These are phyloP conservation scores for Tieghemostelium lacteum DNA, from an alignment of 78 protist genomes.

Conservation along the genomic window DNA sequence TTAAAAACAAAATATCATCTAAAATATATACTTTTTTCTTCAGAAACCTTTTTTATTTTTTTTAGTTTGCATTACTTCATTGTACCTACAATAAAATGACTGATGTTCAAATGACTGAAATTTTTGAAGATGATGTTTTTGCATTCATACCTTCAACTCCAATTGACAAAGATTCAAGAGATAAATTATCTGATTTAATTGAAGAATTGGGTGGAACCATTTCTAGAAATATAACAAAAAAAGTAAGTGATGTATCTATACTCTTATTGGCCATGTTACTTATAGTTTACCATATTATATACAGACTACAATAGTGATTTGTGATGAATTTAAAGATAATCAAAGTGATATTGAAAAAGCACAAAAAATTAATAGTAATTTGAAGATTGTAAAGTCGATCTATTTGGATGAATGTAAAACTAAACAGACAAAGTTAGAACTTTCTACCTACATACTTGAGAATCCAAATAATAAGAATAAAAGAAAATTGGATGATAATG, in stretches of 20 bases:
- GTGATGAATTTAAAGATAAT: background rate
- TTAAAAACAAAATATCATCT: too few relatives aligned
- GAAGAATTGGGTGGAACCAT: slow-evolving; percentile 15
- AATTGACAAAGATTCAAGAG: background rate
- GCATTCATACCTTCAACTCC: background rate
- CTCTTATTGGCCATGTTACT: background rate
- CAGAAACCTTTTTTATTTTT: too few relatives aligned
- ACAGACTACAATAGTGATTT: slow-evolving; percentile 14
- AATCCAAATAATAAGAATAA: background rate
- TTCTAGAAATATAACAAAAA: slow-evolving; percentile 20
- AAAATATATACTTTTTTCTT: too few relatives aligned
- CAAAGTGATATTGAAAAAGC: slow-evolving; percentile 18
- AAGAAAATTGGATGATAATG: too few relatives aligned
- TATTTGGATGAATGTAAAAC: background rate
- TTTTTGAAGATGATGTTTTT: background rate
- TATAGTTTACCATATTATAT: background rate
- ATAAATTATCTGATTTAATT: slow-evolving; percentile 3
- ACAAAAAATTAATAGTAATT: background rate
- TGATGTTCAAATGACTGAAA: too few relatives aligned
- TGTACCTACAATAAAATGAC: too few relatives aligned
- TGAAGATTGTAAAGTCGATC: background rate
- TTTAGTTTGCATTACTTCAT: too few relatives aligned
- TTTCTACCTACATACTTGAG: background rate
- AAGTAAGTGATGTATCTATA: slow-evolving; percentile 14
- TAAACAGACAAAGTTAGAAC: background rate